A percentile compares a stretch with the other conserved stretches of the same genome.
Conservation (phyloP, 2,329 filamentous ascomycete species). For the Penicillium sp. region DNA sequence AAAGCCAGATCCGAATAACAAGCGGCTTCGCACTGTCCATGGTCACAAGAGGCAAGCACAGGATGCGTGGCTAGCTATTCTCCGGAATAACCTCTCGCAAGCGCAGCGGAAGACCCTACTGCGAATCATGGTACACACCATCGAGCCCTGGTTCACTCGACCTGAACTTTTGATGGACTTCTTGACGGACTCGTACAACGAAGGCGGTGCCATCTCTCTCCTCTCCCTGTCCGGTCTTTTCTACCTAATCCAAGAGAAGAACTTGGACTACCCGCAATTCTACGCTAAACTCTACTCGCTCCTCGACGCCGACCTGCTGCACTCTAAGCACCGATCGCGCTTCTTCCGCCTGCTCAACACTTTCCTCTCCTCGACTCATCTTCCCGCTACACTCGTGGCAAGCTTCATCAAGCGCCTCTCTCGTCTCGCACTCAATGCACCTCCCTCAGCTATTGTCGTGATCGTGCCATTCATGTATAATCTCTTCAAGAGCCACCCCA, state of each 20-base stretch:
- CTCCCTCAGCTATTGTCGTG: conserved; percentile 84
- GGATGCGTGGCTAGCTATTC: conserved; percentile 80
- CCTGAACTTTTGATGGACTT: conserved; percentile 94
- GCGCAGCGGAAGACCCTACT: conserved; percentile 80
- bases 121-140: conserved; percentile 71
- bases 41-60: conserved; percentile 80
- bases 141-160: conserved; percentile 86
- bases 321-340: conserved; percentile 89
- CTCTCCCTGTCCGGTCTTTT: conserved; percentile 91
- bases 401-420: conserved; percentile 96
- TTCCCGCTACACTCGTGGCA: conserved; percentile 85
- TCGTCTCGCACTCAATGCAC: conserved; percentile 80
- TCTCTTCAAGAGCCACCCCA: conserved; percentile 82
- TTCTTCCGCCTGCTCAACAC: conserved; percentile 92
- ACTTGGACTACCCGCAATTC: conserved; percentile 94
- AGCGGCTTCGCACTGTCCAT: conserved; percentile 66
- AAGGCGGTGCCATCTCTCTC: conserved; percentile 82
- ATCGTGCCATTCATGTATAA: conserved; percentile 96
- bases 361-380: conserved; percentile 87
- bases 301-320: conserved; percentile 79
- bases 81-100: conserved; percentile 65
- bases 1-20: conserved; percentile 64
- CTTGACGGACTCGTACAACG: conserved; percentile 87
- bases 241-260: conserved; percentile 89
- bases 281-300: conserved; percentile 93